A percentile compares a stretch with the other conserved stretches of the same genome.
phyloP scores from a whole-genome alignment of 768 basidiomycete species.

The Tulasnella calospora region DNA sequence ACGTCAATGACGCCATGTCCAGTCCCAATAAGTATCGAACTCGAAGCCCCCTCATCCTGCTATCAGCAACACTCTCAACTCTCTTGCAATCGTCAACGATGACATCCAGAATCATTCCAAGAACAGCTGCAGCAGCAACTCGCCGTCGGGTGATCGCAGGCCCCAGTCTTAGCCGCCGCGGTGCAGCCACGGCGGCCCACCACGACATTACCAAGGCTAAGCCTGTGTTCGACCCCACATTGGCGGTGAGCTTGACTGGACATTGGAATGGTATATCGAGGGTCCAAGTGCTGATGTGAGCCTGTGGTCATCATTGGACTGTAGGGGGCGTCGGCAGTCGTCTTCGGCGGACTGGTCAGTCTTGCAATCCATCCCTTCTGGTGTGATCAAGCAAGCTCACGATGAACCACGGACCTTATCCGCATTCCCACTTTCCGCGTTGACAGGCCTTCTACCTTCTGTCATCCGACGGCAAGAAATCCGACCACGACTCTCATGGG shows the following conservation, averaged over 20 bases:
- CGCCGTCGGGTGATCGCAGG: background rate
- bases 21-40: background rate
- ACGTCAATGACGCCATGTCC: conserved; percentile 1
- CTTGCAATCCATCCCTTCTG: background rate
- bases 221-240: background rate
- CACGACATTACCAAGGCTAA: background rate
- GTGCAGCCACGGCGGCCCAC: background rate
- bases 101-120: conserved; percentile 7
- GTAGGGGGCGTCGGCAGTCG: conserved; percentile 17
- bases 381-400: background rate
- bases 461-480: background rate
- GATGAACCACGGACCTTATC: conserved; percentile 5
- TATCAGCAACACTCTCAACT: background rate
- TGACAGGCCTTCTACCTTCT: conserved; percentile 18
- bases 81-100: background rate
- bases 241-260: background rate
- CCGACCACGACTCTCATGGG: conserved; percentile 18
- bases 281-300: background rate
- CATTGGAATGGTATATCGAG: background rate
- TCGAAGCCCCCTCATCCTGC: background rate
- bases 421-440: background rate
- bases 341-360: conserved; percentile 18
- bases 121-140: background rate
- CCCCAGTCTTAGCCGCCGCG: background rate
- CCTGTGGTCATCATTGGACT: background rate